Base-by-base conservation (phyloP, 1,284 basidiomycete species). In the Microbotryomycetes sp. region DNA sequence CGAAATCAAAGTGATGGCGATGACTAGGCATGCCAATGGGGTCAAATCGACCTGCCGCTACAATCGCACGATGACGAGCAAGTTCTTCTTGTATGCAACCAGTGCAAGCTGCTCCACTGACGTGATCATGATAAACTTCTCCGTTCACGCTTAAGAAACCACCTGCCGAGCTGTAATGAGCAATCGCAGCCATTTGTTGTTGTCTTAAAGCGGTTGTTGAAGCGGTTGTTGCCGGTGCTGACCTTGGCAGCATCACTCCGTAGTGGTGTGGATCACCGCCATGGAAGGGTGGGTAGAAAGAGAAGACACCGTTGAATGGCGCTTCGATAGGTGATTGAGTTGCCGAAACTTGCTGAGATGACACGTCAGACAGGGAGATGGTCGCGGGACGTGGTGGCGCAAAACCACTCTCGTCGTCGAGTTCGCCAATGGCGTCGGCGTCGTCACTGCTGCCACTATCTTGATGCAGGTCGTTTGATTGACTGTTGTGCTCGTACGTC, bases 21-120 rank as follows among this genome's bases (percentile, higher is more conserved):
- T 48, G 47, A 7, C 6, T 25, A 25, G 47, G 2, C 22, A 6
- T 12, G 47, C 22, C 7, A 14, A n/a, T 25, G 47, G 22, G 26
- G 47, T 23, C 23, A 28, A 29, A 51, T 23, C 49, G 49, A 51
- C 49, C 49, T 29, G 49, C 25, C 6, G 23, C 49, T 22, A 51
- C 26, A 16, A 51, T 51, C 23, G 49, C 49, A 19, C 29, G 19
- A 28, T 51, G 49, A 51, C 49, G 49, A 51, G 49, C 49, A 23
- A 51, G 23, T 28, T 51, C 49, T 28, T 51, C 49, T 19, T 51
- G 19, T 6, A 51, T 22, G 26, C 49, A 51, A 28, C 49, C 49
- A 19, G 23, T 51, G 26, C 49, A 51, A 3, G 23, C 26, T 6
- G 25, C 22, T 7, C 29, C 23, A 6, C n/a, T 29, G 49, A 29